phyloP scores from a whole-genome alignment of 805 yeast species.

The Torulaspora franciscae region DNA sequence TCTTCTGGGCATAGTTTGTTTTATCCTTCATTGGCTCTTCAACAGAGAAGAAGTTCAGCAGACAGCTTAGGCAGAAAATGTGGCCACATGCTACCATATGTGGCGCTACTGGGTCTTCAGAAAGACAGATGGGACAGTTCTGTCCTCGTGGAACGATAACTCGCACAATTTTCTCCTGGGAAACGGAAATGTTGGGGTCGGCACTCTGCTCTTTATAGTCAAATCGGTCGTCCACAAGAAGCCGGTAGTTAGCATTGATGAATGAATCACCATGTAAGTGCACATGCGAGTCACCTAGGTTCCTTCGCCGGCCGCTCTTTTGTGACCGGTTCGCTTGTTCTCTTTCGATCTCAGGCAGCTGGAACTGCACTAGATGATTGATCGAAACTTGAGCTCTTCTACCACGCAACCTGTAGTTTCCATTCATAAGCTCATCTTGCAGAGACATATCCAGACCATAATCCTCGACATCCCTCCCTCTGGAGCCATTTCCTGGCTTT shows the following conservation, averaged over 20 bases:
- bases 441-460: constrained; percentile 31
- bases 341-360: constrained; percentile 41
- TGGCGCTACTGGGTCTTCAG: constrained; percentile 83
- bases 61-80: constrained; percentile 77
- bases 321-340: constrained; percentile 14
- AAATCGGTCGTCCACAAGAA: constrained; percentile 64
- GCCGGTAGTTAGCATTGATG: constrained; percentile 78
- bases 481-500: constrained; percentile 2
- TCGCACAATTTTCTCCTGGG: constrained; percentile 55
- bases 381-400: constrained; percentile 47
- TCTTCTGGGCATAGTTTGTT: constrained; percentile 35
- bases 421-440: constrained; percentile 35
- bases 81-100: constrained; percentile 96
- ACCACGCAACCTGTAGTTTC: constrained; percentile 35
- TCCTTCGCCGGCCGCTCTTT: constrained; percentile 20
- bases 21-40: constrained; percentile 44
- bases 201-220: constrained; percentile 52
- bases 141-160: constrained; percentile 71
- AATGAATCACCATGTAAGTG: constrained; percentile 60
- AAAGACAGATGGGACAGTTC: constrained; percentile 87
- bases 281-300: constrained; percentile 36
- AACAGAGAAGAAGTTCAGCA: constrained; percentile 54
- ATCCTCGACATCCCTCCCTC: background rate
- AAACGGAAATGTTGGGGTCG: constrained; percentile 74
- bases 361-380: constrained; percentile 62